phyloP scores from a whole-genome alignment of 2,329 filamentous ascomycete species.

The Colletotrichum sp. region DNA sequence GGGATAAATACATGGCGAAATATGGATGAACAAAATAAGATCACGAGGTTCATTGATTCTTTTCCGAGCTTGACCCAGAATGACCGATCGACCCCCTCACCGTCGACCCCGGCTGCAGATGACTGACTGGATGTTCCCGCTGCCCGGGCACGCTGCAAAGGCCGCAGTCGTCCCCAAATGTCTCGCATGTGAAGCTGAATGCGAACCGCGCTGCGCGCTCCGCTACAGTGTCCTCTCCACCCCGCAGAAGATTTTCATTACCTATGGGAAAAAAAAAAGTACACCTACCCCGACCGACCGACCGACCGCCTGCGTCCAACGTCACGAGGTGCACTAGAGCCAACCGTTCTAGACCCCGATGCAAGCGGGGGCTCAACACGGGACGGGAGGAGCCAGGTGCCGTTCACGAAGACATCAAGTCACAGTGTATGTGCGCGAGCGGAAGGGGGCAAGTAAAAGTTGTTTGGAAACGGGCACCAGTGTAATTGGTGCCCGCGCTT shows the following conservation, averaged over 20 bases:
- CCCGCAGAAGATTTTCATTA: too few relatives aligned
- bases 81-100: not conserved
- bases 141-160: not conserved
- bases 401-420: not conserved
- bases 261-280: not conserved
- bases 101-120: not conserved
- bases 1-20: not conserved
- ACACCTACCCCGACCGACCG: not conserved
- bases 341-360: slow-evolving; percentile 10
- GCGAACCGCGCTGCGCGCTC: not conserved
- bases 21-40: not conserved
- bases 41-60: not conserved
- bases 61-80: not conserved
- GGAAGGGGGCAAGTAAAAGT: not conserved
- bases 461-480: slow-evolving; percentile 4
- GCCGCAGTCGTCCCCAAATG: not conserved
- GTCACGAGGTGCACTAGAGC: slow-evolving; percentile 10
- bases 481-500: not conserved
- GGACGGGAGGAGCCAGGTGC: not conserved
- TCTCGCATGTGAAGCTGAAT: slow-evolving; percentile 21
- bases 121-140: not conserved
- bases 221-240: not conserved
- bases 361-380: not conserved
- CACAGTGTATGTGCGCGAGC: not conserved
- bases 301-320: slow-evolving; percentile 5